These are phyloP conservation scores for Talaromyces thailandensis DNA, from an alignment of 495 filamentous ascomycete genomes.

Conservation along the genomic window DNA sequence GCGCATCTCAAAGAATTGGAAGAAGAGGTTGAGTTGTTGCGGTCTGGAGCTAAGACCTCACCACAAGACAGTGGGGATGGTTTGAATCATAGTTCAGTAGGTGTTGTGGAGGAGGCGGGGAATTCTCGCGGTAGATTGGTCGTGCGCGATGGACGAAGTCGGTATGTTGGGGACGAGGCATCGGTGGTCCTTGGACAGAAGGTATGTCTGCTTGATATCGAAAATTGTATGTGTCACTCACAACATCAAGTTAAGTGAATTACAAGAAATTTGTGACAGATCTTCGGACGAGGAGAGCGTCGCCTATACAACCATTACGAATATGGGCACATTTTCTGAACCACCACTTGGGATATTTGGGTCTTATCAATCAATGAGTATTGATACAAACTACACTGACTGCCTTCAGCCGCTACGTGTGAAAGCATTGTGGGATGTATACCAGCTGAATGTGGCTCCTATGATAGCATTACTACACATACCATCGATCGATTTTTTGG, in stretches of 20 bases:
- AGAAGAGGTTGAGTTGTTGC: conserved; percentile 47
- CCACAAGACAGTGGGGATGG: conserved; percentile 14
- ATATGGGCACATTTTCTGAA: not conserved
- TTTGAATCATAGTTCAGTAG: no score
- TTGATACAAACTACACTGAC: not conserved
- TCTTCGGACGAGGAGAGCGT: no score
- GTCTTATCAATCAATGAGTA: not conserved
- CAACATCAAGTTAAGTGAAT: no score
- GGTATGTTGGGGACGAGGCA: conserved; percentile 60
- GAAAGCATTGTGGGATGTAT: conserved; percentile 52
- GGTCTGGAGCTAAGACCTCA: not conserved
- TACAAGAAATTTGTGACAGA: no score
- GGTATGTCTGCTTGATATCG: conserved; percentile 24
- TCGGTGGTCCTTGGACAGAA: conserved; percentile 49
- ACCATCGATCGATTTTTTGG: conserved; percentile 35
- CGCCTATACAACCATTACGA: not conserved
- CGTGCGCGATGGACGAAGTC: conserved; percentile 56
- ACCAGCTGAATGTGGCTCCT: conserved; percentile 54
- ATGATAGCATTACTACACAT: conserved; percentile 53
- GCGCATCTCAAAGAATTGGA: conserved; percentile 60
- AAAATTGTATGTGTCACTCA: no score
- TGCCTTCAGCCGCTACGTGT: not conserved
- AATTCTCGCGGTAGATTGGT: conserved; percentile 50
- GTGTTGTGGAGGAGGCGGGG: conserved; percentile 10
- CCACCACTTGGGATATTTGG: not conserved